These are phyloP conservation scores for Trichoderma pleuroti DNA, from an alignment of 2,329 filamentous ascomycete species.

Conservation along the genomic window DNA sequence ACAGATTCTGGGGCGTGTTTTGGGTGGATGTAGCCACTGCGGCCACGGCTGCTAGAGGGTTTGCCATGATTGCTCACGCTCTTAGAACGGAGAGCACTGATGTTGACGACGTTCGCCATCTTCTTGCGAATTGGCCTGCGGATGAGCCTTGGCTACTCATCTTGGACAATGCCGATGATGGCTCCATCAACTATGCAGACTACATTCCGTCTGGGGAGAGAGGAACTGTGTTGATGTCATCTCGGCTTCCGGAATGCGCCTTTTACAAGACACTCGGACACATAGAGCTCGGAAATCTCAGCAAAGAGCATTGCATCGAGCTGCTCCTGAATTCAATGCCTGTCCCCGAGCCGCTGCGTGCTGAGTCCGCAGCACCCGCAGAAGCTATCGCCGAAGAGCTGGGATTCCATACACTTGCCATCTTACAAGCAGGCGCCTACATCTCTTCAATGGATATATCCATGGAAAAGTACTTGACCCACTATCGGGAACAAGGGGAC, in stretches of 20 bases:
- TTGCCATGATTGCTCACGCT: background rate
- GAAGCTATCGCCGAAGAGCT: background rate
- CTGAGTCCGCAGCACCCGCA: background rate
- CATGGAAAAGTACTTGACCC: background rate
- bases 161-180: too few species aligned
- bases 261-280: too few species aligned
- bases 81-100: background rate
- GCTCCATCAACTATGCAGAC: too few species aligned
- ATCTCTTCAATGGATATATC: background rate
- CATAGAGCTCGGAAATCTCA: too few species aligned
- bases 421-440: slow-evolving; percentile 8
- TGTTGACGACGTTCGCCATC: background rate
- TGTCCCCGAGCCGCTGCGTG: background rate
- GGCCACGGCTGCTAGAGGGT: background rate
- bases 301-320: background rate
- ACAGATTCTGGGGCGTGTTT: slow-evolving; percentile 16
- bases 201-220: too few species aligned
- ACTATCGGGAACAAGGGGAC: background rate
- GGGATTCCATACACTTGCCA: slow-evolving; percentile 13
- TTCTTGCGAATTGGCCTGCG: too few species aligned
- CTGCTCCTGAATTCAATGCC: background rate
- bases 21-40: slow-evolving; percentile 5
- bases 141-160: too few species aligned
- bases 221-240: too few species aligned
- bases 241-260: too few species aligned